phyloP scores from a whole-genome alignment of 106 monocot species.

The Platanthera guangdongensis region DNA sequence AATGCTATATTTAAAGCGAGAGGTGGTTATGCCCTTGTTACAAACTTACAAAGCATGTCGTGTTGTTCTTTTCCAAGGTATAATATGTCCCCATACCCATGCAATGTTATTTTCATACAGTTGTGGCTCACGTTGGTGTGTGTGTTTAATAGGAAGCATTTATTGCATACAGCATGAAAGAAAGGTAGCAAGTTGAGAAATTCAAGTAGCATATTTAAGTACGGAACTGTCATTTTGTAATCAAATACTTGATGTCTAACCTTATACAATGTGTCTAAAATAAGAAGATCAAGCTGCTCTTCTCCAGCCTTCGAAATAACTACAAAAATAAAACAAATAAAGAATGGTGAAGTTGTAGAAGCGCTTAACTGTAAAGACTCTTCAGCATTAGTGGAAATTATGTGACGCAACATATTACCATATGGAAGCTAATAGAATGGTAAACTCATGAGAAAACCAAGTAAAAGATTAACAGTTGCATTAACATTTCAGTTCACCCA shows the following conservation, averaged over 20 bases:
- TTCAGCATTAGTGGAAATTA: background rate
- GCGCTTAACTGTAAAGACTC: background rate
- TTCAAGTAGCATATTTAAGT: too few species aligned
- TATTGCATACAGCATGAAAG: background rate
- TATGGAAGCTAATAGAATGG: background rate
- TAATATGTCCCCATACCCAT: background rate
- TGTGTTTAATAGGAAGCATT: background rate
- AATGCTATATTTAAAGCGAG: too few species aligned
- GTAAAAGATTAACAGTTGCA: background rate
- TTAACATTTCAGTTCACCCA: background rate
- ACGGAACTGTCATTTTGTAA: background rate
- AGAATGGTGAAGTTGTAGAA: background rate
- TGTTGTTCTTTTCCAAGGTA: background rate
- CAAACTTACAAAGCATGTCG: background rate
- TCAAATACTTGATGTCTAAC: constrained; percentile 28
- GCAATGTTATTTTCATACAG: background rate
- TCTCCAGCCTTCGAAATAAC: constrained; percentile 82
- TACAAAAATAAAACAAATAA: constrained; percentile 20
- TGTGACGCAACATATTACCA: background rate
- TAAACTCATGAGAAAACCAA: background rate
- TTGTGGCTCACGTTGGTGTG: background rate
- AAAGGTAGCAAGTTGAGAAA: background rate
- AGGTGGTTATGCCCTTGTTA: too few species aligned
- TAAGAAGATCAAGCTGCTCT: constrained; percentile 91
- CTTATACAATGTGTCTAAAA: constrained; percentile 84